A percentile compares a stretch with the other conserved stretches of the same genome.
These are phyloP conservation scores for Hysterium pulicare DNA, from an alignment of 2,329 filamentous ascomycete species.

Conservation along the genomic window DNA sequence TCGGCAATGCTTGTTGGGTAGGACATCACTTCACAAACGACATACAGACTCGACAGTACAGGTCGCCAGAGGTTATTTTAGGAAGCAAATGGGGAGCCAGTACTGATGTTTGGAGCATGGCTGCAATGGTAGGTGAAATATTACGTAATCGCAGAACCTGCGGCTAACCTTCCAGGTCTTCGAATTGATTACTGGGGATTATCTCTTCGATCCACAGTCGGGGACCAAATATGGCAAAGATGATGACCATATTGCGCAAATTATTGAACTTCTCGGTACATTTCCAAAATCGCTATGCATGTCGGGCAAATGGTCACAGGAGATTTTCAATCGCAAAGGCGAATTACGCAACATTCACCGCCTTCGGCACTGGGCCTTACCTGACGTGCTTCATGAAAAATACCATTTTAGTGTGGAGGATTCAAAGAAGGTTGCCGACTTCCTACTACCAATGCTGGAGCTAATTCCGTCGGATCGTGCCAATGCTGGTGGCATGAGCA, in stretches of 20 bases:
- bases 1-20: slow-evolving; percentile 98
- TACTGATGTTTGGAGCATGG: slow-evolving; percentile 99
- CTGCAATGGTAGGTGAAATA: slow-evolving; percentile 76
- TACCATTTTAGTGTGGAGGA: slow-evolving; percentile 92
- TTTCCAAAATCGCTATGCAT: slow-evolving; percentile 92
- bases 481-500: slow-evolving; percentile 93
- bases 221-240: slow-evolving; percentile 99
- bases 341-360: slow-evolving; percentile 97
- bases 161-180: slow-evolving; percentile 64
- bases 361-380: slow-evolving; percentile 89
- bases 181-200: slow-evolving; percentile 96
- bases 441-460: slow-evolving; percentile 88
- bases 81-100: slow-evolving; percentile 99
- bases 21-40: slow-evolving; percentile 99
- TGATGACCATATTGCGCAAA: slow-evolving; percentile 98
- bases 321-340: slow-evolving; percentile 97
- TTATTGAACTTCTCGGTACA: slow-evolving; percentile 90
- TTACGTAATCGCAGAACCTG: background rate
- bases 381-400: slow-evolving; percentile 91
- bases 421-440: slow-evolving; percentile 72
- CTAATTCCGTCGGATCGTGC: slow-evolving; percentile 82
- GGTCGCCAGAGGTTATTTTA: slow-evolving; percentile 94
- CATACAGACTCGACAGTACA: slow-evolving; percentile 95
- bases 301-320: slow-evolving; percentile 94
- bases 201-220: slow-evolving; percentile 96